Conservation (phyloP, 169 alveolate species). For the Pseudocohnilembus persalinus region DNA sequence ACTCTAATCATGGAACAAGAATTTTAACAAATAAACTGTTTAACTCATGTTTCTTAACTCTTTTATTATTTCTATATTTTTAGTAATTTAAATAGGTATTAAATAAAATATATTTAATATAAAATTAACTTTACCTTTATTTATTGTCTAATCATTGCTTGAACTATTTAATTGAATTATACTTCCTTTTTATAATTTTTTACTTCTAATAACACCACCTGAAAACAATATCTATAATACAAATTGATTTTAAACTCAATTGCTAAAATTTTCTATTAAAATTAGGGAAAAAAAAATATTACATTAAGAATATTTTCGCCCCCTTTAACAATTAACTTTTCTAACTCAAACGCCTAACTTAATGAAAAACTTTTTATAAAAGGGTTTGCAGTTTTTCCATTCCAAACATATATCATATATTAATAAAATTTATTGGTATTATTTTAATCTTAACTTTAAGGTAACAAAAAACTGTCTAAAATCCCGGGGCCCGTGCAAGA, state of each 20-base stretch:
- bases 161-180: slow-evolving; percentile 50
- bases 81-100: slow-evolving; percentile 25
- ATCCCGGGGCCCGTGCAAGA: slow-evolving; percentile 25
- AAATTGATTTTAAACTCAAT: no score
- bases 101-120: not conserved
- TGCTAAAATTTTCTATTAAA: no score
- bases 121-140: slow-evolving; percentile 5
- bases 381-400: slow-evolving; percentile 68
- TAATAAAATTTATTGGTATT: slow-evolving; percentile 17
- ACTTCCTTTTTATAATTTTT: slow-evolving; percentile 60
- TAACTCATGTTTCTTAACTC: slow-evolving; percentile 51
- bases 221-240: slow-evolving; percentile 40
- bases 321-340: slow-evolving; percentile 53
- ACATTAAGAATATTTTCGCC: slow-evolving; percentile 51
- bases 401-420: slow-evolving; percentile 76
- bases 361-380: slow-evolving; percentile 64
- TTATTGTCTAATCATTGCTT: slow-evolving; percentile 14
- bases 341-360: slow-evolving; percentile 63
- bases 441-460: slow-evolving; percentile 56
- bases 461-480: slow-evolving; percentile 58
- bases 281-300: no score
- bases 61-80: slow-evolving; percentile 48
- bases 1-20: slow-evolving; percentile 46
- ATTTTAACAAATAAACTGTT: slow-evolving; percentile 63
- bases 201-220: slow-evolving; percentile 70